Percentiles rank a stretch among this genome's conserved stretches.
These are phyloP conservation scores for Hypoxylon sp. DNA, from an alignment of 2,329 filamentous ascomycete genomes.

Conservation along the genomic window DNA sequence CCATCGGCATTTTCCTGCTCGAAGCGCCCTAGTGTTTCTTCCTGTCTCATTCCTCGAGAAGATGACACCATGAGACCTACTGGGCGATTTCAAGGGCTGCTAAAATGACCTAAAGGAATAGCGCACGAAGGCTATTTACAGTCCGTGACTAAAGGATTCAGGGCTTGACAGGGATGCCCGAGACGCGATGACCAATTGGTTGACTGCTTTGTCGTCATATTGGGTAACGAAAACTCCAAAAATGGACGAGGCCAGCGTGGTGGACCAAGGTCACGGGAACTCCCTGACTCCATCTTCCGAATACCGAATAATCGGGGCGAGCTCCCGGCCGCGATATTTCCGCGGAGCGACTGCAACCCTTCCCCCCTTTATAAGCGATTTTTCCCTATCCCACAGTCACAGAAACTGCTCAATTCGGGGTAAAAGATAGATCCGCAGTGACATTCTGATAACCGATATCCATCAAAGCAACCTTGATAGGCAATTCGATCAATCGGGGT, in stretches of 20 bases:
- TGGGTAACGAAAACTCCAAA: conserved; percentile 38
- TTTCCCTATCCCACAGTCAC: conserved; percentile 1
- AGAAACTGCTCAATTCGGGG: background rate
- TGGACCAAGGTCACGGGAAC: conserved; percentile 21
- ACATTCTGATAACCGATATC: background rate
- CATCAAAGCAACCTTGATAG: background rate
- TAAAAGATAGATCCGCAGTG: background rate
- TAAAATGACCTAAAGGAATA: conserved; percentile 7
- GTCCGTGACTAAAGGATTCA: conserved; percentile 31
- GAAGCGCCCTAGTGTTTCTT: conserved; percentile 11
- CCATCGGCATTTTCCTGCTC: conserved; percentile 12
- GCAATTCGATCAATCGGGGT: background rate
- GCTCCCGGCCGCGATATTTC: conserved; percentile 33
- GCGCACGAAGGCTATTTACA: conserved; percentile 15
- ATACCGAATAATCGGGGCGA: conserved; percentile 27
- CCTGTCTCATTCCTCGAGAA: conserved; percentile 23
- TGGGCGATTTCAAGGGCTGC: background rate
- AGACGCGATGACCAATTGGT: conserved; percentile 37
- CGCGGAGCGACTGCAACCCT: conserved; percentile 33
- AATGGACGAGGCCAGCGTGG: conserved; percentile 25
- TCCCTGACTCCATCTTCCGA: conserved; percentile 31
- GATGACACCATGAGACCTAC: conserved; percentile 28
- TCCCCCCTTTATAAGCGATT: conserved; percentile 22
- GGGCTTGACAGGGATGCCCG: conserved; percentile 20
- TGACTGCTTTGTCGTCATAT: conserved; percentile 36